Conservation (phyloP, 345 rosid species). For the Euphorbia lathyris region DNA sequence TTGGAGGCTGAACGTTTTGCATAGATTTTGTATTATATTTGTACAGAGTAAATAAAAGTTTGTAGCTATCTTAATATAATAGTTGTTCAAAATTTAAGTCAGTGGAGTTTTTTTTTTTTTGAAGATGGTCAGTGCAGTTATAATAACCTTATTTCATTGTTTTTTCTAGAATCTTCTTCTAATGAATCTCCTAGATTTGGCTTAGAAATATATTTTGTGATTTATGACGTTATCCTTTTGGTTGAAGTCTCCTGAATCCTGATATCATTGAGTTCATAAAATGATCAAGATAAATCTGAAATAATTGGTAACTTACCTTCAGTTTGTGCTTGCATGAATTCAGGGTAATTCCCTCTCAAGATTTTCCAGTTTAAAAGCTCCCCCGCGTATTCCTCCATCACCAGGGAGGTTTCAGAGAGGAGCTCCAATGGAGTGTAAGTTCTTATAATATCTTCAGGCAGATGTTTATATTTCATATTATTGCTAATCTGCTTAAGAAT, state of each 20-base stretch:
- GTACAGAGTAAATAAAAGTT: too few species aligned
- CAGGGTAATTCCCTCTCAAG: constrained; percentile 73
- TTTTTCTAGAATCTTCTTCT: not conserved
- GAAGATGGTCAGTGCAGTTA: too few species aligned
- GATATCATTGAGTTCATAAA: not conserved
- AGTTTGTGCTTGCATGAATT: constrained; percentile 11
- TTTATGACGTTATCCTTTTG: not conserved
- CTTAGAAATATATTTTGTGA: not conserved
- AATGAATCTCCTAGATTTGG: not conserved
- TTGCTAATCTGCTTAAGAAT: not conserved
- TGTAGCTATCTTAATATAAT: too few species aligned
- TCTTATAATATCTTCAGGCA: constrained; percentile 4
- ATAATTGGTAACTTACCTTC: not conserved
- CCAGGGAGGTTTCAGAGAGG: constrained; percentile 80
- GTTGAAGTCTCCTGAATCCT: not conserved
- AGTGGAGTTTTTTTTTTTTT: too few species aligned
- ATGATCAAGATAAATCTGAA: not conserved
- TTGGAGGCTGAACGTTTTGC: not conserved
- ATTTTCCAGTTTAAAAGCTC: constrained; percentile 52
- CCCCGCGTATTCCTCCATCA: constrained; percentile 63
- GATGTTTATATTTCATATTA: not conserved
- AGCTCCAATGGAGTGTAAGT: constrained; percentile 68
- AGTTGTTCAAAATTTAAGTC: not conserved
- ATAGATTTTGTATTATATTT: not conserved
- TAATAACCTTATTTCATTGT: not conserved